phyloP scores from a whole-genome alignment of 208 protist genomes.

The Leishmania mexicana region DNA sequence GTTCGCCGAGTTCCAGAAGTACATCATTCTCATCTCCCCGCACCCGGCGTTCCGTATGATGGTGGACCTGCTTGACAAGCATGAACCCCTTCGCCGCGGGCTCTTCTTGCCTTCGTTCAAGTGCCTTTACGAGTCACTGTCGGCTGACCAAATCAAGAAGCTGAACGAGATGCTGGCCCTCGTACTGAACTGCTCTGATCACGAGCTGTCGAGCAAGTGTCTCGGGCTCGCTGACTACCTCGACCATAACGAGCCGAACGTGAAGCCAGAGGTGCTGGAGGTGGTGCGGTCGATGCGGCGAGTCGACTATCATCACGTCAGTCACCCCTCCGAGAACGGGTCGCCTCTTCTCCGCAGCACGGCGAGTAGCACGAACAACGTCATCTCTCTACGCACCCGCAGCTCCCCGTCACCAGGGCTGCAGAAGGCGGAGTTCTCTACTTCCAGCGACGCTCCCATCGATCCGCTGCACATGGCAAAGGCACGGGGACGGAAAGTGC shows the following conservation, averaged over 20 bases:
- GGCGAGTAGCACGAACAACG: slow-evolving; percentile 33
- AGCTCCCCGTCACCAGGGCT: background rate
- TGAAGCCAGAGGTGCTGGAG: slow-evolving; percentile 73
- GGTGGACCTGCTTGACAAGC: slow-evolving; percentile 91
- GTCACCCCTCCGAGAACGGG: slow-evolving; percentile 40
- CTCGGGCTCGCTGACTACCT: slow-evolving; percentile 90
- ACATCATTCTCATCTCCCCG: slow-evolving; percentile 86
- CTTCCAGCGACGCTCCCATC: slow-evolving; percentile 6
- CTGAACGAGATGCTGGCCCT: slow-evolving; percentile 86
- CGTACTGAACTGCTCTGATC: slow-evolving; percentile 79
- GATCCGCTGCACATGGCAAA: slow-evolving; percentile 10
- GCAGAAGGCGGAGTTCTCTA: slow-evolving; percentile 14
- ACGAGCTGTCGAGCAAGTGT: slow-evolving; percentile 83
- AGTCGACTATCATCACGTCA: slow-evolving; percentile 43
- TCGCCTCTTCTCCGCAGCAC: slow-evolving; percentile 31
- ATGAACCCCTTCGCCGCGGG: slow-evolving; percentile 87
- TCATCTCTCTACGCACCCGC: slow-evolving; percentile 15
- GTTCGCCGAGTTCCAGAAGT: slow-evolving; percentile 90
- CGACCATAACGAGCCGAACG: slow-evolving; percentile 81
- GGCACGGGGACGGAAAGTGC: slow-evolving; percentile 4
- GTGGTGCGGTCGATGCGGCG: slow-evolving; percentile 59
- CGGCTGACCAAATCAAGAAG: slow-evolving; percentile 85
- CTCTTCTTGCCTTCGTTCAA: slow-evolving; percentile 92
- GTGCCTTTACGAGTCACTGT: slow-evolving; percentile 86
- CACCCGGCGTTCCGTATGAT: slow-evolving; percentile 90